Percentiles rank a stretch among this genome's conserved stretches.
Evolutionary conservation across 2,329 filamentous ascomycete species (phyloP).

Genomic region (Xylaria hypoxylon): DNA sequence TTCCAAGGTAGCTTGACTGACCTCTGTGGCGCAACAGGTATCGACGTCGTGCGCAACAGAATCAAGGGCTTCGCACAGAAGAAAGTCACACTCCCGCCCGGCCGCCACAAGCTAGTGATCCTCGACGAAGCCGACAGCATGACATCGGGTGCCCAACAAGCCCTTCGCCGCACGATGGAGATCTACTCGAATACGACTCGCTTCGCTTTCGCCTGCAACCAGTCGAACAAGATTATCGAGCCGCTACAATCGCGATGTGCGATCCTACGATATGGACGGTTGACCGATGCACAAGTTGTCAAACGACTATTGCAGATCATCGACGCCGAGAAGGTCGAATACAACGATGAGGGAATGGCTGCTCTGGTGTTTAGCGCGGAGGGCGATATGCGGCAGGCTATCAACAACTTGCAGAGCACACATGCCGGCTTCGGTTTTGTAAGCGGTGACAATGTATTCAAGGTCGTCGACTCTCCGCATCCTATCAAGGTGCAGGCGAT

Average conservation of each 20-base stretch:
- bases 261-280: slow-evolving; percentile 90
- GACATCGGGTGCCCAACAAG: slow-evolving; percentile 96
- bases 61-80: slow-evolving; percentile 99
- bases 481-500: slow-evolving; percentile 98
- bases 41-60: slow-evolving; percentile 95
- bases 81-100: slow-evolving; percentile 92
- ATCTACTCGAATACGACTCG: slow-evolving; percentile 97
- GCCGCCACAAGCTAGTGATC: slow-evolving; percentile 95
- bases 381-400: slow-evolving; percentile 98
- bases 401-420: slow-evolving; percentile 97
- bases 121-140: slow-evolving; percentile 98
- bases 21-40: slow-evolving; percentile 64
- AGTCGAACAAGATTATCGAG: slow-evolving; percentile 99
- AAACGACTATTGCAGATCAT: slow-evolving; percentile 92
- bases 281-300: slow-evolving; percentile 93
- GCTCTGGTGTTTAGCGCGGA: slow-evolving; percentile 98
- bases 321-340: slow-evolving; percentile 89
- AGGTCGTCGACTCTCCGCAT: slow-evolving; percentile 95
- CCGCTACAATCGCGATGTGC: slow-evolving; percentile 97
- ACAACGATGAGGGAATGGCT: slow-evolving; percentile 92
- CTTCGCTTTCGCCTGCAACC: slow-evolving; percentile 98
- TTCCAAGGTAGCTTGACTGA: background rate
- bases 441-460: slow-evolving; percentile 98
- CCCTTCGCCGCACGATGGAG: slow-evolving; percentile 95
- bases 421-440: slow-evolving; percentile 94